Conservation (phyloP, 2,329 filamentous ascomycete genomes). For the Cercospora sp. region DNA sequence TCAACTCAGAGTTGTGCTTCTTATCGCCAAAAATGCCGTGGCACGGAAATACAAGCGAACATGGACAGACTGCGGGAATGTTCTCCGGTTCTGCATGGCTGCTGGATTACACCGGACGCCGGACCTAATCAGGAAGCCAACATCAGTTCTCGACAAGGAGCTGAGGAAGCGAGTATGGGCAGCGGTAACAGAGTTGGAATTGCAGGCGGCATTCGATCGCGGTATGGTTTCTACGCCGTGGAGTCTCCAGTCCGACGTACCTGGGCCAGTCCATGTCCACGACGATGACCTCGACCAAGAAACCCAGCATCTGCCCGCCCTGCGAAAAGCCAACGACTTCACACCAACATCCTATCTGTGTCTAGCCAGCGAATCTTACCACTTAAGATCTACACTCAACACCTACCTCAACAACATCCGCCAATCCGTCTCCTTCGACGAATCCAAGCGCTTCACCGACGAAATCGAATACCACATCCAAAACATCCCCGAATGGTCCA, state of each 20-base stretch:
- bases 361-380: constrained; percentile 29
- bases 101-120: constrained; percentile 57
- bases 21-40: constrained; percentile 53
- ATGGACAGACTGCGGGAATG: constrained; percentile 54
- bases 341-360: constrained; percentile 35
- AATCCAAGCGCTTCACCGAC: constrained; percentile 38
- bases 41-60: constrained; percentile 57
- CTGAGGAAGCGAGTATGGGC: constrained; percentile 60
- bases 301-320: constrained; percentile 27
- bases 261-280: constrained; percentile 52
- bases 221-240: constrained; percentile 53
- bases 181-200: constrained; percentile 58
- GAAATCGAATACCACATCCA: constrained; percentile 36
- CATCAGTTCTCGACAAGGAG: constrained; percentile 51
- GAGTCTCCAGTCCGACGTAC: constrained; percentile 52
- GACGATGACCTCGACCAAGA: constrained; percentile 49
- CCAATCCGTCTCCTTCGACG: constrained; percentile 34
- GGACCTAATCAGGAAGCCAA: constrained; percentile 39
- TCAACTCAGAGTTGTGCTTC: constrained; percentile 54
- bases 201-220: constrained; percentile 57
- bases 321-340: constrained; percentile 28
- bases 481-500: constrained; percentile 32
- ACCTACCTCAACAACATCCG: constrained; percentile 38
- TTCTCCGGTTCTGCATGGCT: constrained; percentile 56
- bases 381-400: constrained; percentile 33